Evolutionary conservation across 73 alveolate genomes (phyloP), one percentile per base, ranked within the genome.

Genomic region (Breviolum minutum): DNA sequence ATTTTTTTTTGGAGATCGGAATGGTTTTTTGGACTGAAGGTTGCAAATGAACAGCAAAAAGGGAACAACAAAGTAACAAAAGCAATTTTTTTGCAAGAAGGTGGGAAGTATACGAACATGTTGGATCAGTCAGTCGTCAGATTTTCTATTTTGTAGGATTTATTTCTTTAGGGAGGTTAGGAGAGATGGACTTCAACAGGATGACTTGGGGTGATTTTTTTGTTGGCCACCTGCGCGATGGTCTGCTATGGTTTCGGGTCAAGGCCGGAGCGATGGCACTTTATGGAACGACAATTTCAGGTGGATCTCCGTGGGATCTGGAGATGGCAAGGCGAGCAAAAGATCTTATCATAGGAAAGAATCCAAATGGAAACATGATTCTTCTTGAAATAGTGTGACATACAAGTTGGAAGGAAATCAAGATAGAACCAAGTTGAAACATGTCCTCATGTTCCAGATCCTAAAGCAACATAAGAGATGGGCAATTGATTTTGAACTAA

Each of bases 221-320:
- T 68, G 77, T 68, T 14, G 6, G 17, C 77, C 77, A 68, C n/a
- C 77, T 68, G 54, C 54, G 5, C 3, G 54, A 40, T 40, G 54
- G 54, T 40, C 3, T 40, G 54, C 54, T 40, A 40, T 40, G 54
- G n/a, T n/a, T n/a, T n/a, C 24, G 1, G 17, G 77, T 0, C 24
- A 20, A 90, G 97, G 97, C 97, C 97, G 5, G 92, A 93, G 60
- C 90, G 98, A 13, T 93, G 98, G 98, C 76, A 71, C 79, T 93
- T 93, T 32, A 93, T 93, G 98, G 88, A 90, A 27, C 90, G 48
- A 22, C 92, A 93, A 26, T 93, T 93, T 64, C 79, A 92, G 89
- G 98, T 40, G 54, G 54, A 26, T 76, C 19, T 76, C 17, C 19
- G n/a, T n/a, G 60, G 85, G 29, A 76, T 11, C 19, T 11, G 48